Conservation (phyloP, 1,284 basidiomycete species). For the Ceratobasidium sp. region DNA sequence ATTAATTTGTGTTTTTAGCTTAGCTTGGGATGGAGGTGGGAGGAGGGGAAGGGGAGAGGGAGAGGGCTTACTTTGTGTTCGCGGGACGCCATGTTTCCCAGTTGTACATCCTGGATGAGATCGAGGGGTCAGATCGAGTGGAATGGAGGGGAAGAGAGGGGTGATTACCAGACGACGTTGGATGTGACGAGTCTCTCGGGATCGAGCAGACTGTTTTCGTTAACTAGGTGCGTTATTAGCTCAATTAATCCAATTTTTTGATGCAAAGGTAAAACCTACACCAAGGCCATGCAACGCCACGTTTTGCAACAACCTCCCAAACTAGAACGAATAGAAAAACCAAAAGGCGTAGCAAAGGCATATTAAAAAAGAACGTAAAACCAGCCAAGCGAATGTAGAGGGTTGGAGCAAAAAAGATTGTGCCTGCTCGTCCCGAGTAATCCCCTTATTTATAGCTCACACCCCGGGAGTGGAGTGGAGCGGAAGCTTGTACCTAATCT, state of each 20-base stretch:
- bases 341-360: neutral
- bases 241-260: neutral
- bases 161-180: constrained; percentile 16
- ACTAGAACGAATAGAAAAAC: neutral
- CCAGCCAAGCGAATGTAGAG: too few relatives aligned
- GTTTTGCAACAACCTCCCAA: constrained; percentile 8
- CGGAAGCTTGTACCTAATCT: neutral
- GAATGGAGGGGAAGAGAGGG: neutral
- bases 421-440: neutral
- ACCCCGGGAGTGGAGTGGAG: neutral
- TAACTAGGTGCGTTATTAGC: constrained; percentile 20
- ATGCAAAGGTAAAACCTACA: constrained; percentile 14
- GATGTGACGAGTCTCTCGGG: constrained; percentile 12
- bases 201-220: constrained; percentile 7
- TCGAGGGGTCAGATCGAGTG: neutral
- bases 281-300: constrained; percentile 45
- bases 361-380: too few relatives aligned
- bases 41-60: neutral
- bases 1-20: too few relatives aligned
- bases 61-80: constrained; percentile 20
- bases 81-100: constrained; percentile 45
- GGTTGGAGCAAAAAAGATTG: too few relatives aligned
- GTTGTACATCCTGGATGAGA: constrained; percentile 41
- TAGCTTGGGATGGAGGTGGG: neutral
- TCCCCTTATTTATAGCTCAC: neutral